Evolutionary conservation across 2,329 filamentous ascomycete species (phyloP).

Genomic region (Aspergillus sp.): DNA sequence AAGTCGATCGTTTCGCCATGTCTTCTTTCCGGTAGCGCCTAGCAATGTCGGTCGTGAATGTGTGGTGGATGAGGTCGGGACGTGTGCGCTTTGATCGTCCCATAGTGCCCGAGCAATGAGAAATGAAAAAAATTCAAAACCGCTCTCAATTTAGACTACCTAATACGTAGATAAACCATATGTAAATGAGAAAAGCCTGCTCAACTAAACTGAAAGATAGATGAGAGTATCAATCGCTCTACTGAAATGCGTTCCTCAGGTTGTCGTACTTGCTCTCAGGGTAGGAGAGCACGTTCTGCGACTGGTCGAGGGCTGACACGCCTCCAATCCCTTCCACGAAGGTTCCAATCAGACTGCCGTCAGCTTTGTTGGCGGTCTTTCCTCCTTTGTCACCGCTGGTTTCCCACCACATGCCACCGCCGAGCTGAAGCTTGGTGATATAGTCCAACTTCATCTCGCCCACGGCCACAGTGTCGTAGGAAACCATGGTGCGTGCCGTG

Average conservation of each 20-base stretch:
- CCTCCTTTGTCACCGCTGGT: constrained; percentile 74
- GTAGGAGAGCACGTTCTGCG: constrained; percentile 37
- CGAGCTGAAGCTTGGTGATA: constrained; percentile 66
- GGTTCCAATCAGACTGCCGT: constrained; percentile 67
- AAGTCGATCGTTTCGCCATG: constrained; percentile 18
- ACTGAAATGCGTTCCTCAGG: constrained; percentile 33
- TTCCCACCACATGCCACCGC: constrained; percentile 98
- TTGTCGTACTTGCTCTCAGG: constrained; percentile 47
- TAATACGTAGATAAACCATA: constrained; percentile 8
- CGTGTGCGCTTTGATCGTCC: constrained; percentile 22
- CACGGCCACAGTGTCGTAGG: constrained; percentile 66
- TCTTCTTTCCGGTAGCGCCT: constrained; percentile 18
- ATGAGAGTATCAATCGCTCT: not conserved
- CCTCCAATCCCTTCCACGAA: constrained; percentile 43
- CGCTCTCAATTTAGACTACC: constrained; percentile 3
- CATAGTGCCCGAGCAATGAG: constrained; percentile 17
- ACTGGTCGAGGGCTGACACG: constrained; percentile 35
- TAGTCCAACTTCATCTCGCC: constrained; percentile 70
- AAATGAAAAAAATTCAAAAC: constrained; percentile 23
- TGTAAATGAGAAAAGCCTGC: not conserved
- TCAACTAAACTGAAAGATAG: not conserved
- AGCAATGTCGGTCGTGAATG: constrained; percentile 15
- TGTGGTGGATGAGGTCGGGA: constrained; percentile 17
- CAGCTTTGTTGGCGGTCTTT: constrained; percentile 34
- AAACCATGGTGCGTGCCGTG: constrained; percentile 66